Evolutionary conservation across 306 rosid genomes (phyloP), one percentile per base, ranked within the genome.

Genomic region (Hylodesmum podocarpum): DNA sequence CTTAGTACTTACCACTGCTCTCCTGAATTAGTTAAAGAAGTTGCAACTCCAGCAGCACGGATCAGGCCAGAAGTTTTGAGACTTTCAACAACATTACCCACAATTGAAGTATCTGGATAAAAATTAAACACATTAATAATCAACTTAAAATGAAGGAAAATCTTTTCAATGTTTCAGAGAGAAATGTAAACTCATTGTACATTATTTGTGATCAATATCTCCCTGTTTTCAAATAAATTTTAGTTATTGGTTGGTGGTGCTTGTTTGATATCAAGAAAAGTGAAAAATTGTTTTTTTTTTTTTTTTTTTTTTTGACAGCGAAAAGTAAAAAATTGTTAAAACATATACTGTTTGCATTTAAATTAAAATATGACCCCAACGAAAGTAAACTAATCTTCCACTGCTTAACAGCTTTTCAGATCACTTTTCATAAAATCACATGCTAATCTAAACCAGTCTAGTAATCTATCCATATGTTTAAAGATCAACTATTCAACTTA

Each of bases 1-100:
- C 89, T 51, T 65, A 58, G 49, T n/a, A 80, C 89, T 76, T 40
- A 92, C 99, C 99, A 95, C 47, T 90, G 97, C 78, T 89, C 73
- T 78, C 91, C 91, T 11, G 99, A 84, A 37, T 89, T 75, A 6
- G 78, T 86, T 77, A 87, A 57, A 28, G 97, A 95, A 70, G 97
- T 87, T 55, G 97, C 97, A 61, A 92, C 66, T 72, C 99, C 97
- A 19, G 83, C 86, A 63, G 61, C 70, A 29, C 81, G 65, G 65
- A 95, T 55, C 68, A 92, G 83, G 66, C 92, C 97, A 34, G 89
- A 90, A 39, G 80, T 82, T 82, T 80, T 87, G 69, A 95, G 86
- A 78, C 94, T 89, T 73, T 66, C 81, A 47, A 85, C 29, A 67
- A 84, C 91, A 77, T 80, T 82, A 40, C 78, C 70, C 83, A 83